Evolutionary conservation across 2,329 filamentous ascomycete species (phyloP).

Genomic region (Aspergillus sp.): DNA sequence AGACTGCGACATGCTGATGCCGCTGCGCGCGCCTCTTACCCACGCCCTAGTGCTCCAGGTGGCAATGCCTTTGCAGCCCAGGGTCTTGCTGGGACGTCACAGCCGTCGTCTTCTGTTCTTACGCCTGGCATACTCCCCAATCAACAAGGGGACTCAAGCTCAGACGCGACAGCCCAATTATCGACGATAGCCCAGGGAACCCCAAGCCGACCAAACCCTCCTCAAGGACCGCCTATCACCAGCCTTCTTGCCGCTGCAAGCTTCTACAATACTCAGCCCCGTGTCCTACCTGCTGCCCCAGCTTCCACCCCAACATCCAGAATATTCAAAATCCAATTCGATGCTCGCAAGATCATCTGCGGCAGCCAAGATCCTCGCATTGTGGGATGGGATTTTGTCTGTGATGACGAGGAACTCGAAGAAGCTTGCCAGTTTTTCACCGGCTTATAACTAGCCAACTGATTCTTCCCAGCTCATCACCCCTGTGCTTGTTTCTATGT

Average conservation of each 20-base stretch:
- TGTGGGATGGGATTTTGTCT: constrained; percentile 97
- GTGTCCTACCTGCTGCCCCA: constrained; percentile 14
- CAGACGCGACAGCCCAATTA: neutral
- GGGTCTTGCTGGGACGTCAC: neutral
- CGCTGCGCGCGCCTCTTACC: constrained; percentile 35
- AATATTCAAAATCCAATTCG: constrained; percentile 96
- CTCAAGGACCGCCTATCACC: neutral
- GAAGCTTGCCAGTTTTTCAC: constrained; percentile 77
- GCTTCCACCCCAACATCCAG: constrained; percentile 49
- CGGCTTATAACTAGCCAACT: constrained; percentile 27
- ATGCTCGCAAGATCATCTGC: constrained; percentile 88
- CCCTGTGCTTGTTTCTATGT: neutral
- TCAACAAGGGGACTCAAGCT: constrained; percentile 1
- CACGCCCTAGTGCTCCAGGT: neutral
- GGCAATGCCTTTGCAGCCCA: constrained; percentile 12
- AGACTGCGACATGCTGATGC: constrained; percentile 65
- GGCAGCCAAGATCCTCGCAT: constrained; percentile 90
- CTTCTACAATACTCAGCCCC: neutral
- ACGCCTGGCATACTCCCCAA: neutral
- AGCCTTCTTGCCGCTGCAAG: neutral
- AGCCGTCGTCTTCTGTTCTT: neutral
- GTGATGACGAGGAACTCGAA: constrained; percentile 75
- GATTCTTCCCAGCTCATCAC: too few relatives aligned
- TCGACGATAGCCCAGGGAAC: constrained; percentile 23
- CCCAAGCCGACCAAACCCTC: constrained; percentile 27